Percentiles rank a stretch among this genome's conserved stretches.
Conservation (phyloP, 2,329 filamentous ascomycete genomes). For the Ophiostoma tasmaniense region DNA sequence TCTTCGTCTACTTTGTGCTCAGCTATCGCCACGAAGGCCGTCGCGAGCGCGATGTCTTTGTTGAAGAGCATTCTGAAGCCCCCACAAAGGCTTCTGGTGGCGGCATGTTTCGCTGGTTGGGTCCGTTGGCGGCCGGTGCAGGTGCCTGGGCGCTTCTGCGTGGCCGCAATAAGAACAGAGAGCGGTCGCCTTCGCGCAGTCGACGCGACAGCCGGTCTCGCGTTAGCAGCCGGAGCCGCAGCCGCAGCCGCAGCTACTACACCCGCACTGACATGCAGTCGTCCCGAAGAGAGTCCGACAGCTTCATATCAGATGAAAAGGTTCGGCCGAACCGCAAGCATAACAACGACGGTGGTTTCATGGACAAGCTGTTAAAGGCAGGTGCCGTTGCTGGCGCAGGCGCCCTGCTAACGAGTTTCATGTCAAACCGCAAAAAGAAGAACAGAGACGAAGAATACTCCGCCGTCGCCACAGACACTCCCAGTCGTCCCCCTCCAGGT, state of each 20-base stretch:
- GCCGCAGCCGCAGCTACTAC: conserved; percentile 26
- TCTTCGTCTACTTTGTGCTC: conserved; percentile 71
- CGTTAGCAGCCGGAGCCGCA: conserved; percentile 27
- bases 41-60: conserved; percentile 41
- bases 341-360: conserved; percentile 44
- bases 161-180: conserved; percentile 31
- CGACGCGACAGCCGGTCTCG: conserved; percentile 29
- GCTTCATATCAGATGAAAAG: conserved; percentile 57
- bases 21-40: conserved; percentile 57
- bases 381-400: conserved; percentile 56
- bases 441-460: conserved; percentile 49
- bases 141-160: conserved; percentile 40
- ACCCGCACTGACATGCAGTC: conserved; percentile 41
- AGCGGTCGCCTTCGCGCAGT: conserved; percentile 24
- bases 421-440: conserved; percentile 42
- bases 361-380: conserved; percentile 50
- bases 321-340: conserved; percentile 42
- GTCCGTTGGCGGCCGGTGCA: conserved; percentile 44
- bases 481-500: conserved; percentile 37
- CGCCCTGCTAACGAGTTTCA: conserved; percentile 51
- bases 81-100: conserved; percentile 31
- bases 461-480: conserved; percentile 54
- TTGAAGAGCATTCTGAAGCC: conserved; percentile 49
- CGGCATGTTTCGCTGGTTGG: conserved; percentile 38
- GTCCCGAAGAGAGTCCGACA: conserved; percentile 46